Base-by-base conservation (phyloP, 2,329 filamentous ascomycete species). In the Balansia obtecta region DNA sequence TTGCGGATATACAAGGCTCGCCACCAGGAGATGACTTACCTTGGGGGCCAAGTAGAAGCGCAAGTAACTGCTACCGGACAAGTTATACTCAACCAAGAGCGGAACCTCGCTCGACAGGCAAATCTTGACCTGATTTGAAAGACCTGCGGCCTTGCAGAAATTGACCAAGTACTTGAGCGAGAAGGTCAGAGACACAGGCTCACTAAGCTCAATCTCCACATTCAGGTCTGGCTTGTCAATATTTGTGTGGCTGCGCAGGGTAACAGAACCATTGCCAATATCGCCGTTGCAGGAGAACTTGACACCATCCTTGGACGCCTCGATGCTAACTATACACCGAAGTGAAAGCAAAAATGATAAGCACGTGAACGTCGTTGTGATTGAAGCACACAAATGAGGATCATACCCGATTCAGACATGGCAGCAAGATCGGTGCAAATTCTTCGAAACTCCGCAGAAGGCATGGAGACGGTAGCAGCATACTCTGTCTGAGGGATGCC, bases 401-500 rank as follows among this genome's bases (percentile, higher is more conserved):
- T 27, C 50, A 54, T 77, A 96, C 91, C 91, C 53, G 93, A 96
- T 72, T 98, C 93, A 22, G 90, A 96, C 71, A 98, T 82, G 57
- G 86, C 86, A 62, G 85, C 85, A 62, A 98, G 71, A 72, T 98
- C 94, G 56, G 86, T 83, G 73, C 88, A 95, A 69, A 98, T 98
- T 61, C 90, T 85, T 71, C 88, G 85, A 72, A 98, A 97, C 71
- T 98, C 93, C 45, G 75, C 68, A 34, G 86, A 82, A 13, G 93
- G 91, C 88, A 98, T 89, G 50, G 79, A 75, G 57, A 98, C 87
- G 16, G 86, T 93, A 45, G 93, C 86, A 39, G 89, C 86, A 65
- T 98, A 98, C 64, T 98, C 93, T n/a, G 94, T 98, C 62, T 98
- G 91, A 15, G 93, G 93, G 61, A 98, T 98, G 55, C 93, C 93